Conservation (phyloP, 352 stramenopile species). For the Globisporangium echinulatum region DNA sequence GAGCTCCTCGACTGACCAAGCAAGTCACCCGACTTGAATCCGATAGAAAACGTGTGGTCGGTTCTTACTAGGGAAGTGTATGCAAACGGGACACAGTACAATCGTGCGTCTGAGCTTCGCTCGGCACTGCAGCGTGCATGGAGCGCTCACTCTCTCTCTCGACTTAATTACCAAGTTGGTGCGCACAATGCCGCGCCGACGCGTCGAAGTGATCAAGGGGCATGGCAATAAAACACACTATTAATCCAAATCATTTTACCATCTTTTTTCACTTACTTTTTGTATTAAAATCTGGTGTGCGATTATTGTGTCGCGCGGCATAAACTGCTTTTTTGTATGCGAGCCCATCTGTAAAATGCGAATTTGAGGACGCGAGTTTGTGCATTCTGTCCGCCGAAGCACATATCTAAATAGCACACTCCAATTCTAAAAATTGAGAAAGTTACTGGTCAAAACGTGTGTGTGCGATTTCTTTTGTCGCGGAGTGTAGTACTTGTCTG, state of each 20-base stretch:
- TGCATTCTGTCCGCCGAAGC: too few relatives aligned
- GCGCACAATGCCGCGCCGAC: conserved; percentile 1
- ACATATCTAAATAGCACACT: too few relatives aligned
- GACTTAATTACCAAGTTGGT: background rate
- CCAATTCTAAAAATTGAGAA: too few relatives aligned
- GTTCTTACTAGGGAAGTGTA: conserved; percentile 9
- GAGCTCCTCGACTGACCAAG: conserved; percentile 12
- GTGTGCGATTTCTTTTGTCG: background rate
- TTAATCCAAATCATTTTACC: background rate
- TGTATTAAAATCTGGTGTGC: background rate
- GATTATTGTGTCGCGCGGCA: background rate
- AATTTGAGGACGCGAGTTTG: too few relatives aligned
- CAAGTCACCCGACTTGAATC: conserved; percentile 14
- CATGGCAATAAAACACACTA: conserved; percentile 1
- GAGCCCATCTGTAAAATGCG: too few relatives aligned
- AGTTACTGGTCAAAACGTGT: background rate
- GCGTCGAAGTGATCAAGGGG: background rate
- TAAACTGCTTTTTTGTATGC: too few relatives aligned
- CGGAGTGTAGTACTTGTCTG: background rate
- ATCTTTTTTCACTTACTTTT: background rate
- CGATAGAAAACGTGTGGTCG: conserved; percentile 15
- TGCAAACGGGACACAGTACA: conserved; percentile 8
- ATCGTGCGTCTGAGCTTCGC: conserved; percentile 1
- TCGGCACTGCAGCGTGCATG: background rate
- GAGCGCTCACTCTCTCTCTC: background rate